A percentile compares a stretch with the other conserved stretches of the same genome.
phyloP scores from a whole-genome alignment of 192 early-diverging fungal genomes.

The Mortierella claussenii region DNA sequence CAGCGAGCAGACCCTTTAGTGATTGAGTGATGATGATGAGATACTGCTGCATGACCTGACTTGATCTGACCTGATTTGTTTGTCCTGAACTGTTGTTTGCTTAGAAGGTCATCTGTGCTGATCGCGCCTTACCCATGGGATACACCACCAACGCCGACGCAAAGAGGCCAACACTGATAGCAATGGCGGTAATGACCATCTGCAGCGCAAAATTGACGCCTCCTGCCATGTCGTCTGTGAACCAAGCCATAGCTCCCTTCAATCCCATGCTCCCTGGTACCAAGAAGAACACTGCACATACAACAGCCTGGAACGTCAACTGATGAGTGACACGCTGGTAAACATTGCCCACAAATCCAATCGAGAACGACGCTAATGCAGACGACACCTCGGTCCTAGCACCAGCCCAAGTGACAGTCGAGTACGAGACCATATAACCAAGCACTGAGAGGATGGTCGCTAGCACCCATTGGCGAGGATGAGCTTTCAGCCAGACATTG shows the following conservation, averaged over 20 bases:
- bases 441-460: slow-evolving; percentile 75
- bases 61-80: too few relatives aligned
- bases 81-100: too few relatives aligned
- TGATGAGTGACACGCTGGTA: slow-evolving; percentile 77
- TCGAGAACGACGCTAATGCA: slow-evolving; percentile 77
- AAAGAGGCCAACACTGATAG: slow-evolving; percentile 77
- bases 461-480: slow-evolving; percentile 72
- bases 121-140: slow-evolving; percentile 60
- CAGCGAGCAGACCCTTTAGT: too few relatives aligned
- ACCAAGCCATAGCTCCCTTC: slow-evolving; percentile 66
- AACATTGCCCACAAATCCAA: slow-evolving; percentile 84
- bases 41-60: too few relatives aligned
- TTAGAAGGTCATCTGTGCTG: slow-evolving; percentile 61
- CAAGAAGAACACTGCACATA: slow-evolving; percentile 82
- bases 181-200: slow-evolving; percentile 70
- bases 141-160: slow-evolving; percentile 72
- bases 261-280: slow-evolving; percentile 85
- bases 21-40: too few relatives aligned
- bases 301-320: slow-evolving; percentile 84
- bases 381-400: slow-evolving; percentile 69
- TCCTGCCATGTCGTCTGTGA: slow-evolving; percentile 63
- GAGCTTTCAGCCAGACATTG: slow-evolving; percentile 58
- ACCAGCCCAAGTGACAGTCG: slow-evolving; percentile 61
- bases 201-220: slow-evolving; percentile 60
- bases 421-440: slow-evolving; percentile 74